phyloP scores from a whole-genome alignment of 2,329 filamentous ascomycete species.

The Incumbomyces lentus region DNA sequence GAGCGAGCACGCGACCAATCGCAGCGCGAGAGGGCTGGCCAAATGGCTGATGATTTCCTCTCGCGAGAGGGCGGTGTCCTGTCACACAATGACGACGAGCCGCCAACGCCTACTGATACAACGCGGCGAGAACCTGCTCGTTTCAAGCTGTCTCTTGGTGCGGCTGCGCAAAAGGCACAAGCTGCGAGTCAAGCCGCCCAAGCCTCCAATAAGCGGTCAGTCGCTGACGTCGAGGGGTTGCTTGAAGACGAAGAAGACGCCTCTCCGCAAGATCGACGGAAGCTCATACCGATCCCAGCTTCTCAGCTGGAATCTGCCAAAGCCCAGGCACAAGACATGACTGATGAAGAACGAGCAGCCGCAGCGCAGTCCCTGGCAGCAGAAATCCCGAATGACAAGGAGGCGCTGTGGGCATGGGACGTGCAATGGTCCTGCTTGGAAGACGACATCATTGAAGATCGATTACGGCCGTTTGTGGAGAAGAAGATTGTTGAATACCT shows the following conservation, averaged over 20 bases:
- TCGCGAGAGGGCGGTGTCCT: slow-evolving; percentile 49
- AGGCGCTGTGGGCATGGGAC: slow-evolving; percentile 81
- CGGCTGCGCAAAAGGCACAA: slow-evolving; percentile 65
- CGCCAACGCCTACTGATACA: slow-evolving; percentile 31
- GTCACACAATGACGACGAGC: slow-evolving; percentile 39
- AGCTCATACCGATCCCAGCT: slow-evolving; percentile 59
- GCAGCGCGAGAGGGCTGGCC: slow-evolving; percentile 66
- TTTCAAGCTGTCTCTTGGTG: slow-evolving; percentile 88
- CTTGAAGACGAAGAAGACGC: slow-evolving; percentile 88
- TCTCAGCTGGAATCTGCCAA: slow-evolving; percentile 60
- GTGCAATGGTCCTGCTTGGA: slow-evolving; percentile 85
- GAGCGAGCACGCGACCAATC: slow-evolving; percentile 60
- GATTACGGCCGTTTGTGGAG: slow-evolving; percentile 88
- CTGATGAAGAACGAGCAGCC: slow-evolving; percentile 77
- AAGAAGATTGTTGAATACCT: slow-evolving; percentile 97
- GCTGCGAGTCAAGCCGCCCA: slow-evolving; percentile 39
- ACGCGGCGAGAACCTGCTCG: slow-evolving; percentile 51
- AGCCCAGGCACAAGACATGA: slow-evolving; percentile 53
- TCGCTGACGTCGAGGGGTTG: slow-evolving; percentile 87
- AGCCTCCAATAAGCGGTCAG: slow-evolving; percentile 54
- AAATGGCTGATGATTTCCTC: slow-evolving; percentile 84
- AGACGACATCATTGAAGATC: slow-evolving; percentile 57
- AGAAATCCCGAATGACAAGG: slow-evolving; percentile 80
- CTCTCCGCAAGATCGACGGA: slow-evolving; percentile 56
- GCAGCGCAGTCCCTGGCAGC: slow-evolving; percentile 72